A percentile compares a stretch with the other conserved stretches of the same genome.
phyloP scores from a whole-genome alignment of 345 rosid species.

The Camelina laxa region DNA sequence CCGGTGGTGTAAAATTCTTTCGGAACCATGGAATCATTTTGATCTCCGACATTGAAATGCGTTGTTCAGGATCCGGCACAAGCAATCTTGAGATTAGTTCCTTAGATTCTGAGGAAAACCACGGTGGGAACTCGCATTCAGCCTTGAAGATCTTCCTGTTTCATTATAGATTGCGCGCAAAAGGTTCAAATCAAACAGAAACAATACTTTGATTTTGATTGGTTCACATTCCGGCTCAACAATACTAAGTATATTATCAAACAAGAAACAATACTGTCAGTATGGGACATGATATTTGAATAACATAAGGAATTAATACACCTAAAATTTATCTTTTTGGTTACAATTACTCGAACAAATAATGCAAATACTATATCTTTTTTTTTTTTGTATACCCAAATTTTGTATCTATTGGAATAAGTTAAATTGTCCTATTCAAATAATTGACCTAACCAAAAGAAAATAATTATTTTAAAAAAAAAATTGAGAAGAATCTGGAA shows the following conservation, averaged over 20 bases:
- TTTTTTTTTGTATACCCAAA: not conserved
- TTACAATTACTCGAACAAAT: not conserved
- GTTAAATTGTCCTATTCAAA: not conserved
- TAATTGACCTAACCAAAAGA: not conserved
- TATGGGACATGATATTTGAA: no score
- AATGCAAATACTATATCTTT: not conserved
- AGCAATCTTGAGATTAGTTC: slow-evolving; percentile 65
- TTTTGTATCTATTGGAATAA: not conserved
- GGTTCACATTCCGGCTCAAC: not conserved
- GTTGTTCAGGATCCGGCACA: slow-evolving; percentile 59
- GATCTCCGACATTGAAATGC: slow-evolving; percentile 68
- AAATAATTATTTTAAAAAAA: no score
- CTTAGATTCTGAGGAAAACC: slow-evolving; percentile 62
- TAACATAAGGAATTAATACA: no score
- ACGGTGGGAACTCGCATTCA: slow-evolving; percentile 65
- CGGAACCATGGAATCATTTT: slow-evolving; percentile 74
- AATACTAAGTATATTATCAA: not conserved
- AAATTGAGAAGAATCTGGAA: not conserved
- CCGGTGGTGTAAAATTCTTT: slow-evolving; percentile 54
- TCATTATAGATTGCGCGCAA: slow-evolving; percentile 47
- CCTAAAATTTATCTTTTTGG: no score
- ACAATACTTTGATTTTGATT: not conserved
- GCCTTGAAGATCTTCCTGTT: slow-evolving; percentile 63
- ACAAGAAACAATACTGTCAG: no score
- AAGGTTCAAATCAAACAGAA: slow-evolving; percentile 1